These are phyloP conservation scores for Rheum nobile DNA, from an alignment of 148 eudicot species.

Conservation along the genomic window DNA sequence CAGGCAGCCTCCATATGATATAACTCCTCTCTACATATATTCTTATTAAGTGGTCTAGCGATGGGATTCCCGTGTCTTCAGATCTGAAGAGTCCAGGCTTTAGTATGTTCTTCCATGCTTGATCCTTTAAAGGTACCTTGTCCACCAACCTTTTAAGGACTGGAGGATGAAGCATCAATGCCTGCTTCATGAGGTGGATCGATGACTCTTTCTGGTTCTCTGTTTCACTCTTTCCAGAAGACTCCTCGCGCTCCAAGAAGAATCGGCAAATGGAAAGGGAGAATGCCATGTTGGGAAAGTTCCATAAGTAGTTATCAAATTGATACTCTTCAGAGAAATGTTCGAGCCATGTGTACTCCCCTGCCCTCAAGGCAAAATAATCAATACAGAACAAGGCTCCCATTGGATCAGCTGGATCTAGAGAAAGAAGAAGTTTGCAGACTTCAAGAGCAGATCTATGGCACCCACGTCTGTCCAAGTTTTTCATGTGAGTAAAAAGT, in stretches of 20 bases:
- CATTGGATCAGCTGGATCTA: conserved; percentile 84
- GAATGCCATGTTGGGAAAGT: conserved; percentile 81
- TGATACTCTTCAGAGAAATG: conserved; percentile 63
- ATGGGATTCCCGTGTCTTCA: conserved; percentile 58
- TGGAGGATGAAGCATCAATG: conserved; percentile 91
- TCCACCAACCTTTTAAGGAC: conserved; percentile 62
- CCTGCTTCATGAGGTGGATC: conserved; percentile 80
- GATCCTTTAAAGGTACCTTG: conserved; percentile 86
- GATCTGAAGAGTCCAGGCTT: conserved; percentile 41
- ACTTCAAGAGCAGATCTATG: conserved; percentile 94
- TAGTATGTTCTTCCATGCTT: conserved; percentile 44
- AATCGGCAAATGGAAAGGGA: conserved; percentile 81
- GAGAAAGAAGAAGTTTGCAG: conserved; percentile 73
- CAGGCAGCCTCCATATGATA: conserved; percentile 94
- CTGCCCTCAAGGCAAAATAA: conserved; percentile 75
- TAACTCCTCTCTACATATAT: conserved; percentile 87
- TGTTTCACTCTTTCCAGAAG: conserved; percentile 15
- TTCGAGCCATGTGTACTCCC: conserved; percentile 84
- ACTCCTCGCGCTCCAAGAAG: conserved; percentile 46
- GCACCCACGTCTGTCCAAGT: conserved; percentile 91
- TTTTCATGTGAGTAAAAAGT: conserved; percentile 78
- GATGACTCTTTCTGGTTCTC: conserved; percentile 41
- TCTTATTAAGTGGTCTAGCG: conserved; percentile 73
- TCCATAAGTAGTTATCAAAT: conserved; percentile 62
- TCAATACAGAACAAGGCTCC: conserved; percentile 82